A percentile compares a stretch with the other conserved stretches of the same genome.
These are phyloP conservation scores for Fusarium mexicanum DNA, from an alignment of 2,329 filamentous ascomycete genomes.

Conservation along the genomic window DNA sequence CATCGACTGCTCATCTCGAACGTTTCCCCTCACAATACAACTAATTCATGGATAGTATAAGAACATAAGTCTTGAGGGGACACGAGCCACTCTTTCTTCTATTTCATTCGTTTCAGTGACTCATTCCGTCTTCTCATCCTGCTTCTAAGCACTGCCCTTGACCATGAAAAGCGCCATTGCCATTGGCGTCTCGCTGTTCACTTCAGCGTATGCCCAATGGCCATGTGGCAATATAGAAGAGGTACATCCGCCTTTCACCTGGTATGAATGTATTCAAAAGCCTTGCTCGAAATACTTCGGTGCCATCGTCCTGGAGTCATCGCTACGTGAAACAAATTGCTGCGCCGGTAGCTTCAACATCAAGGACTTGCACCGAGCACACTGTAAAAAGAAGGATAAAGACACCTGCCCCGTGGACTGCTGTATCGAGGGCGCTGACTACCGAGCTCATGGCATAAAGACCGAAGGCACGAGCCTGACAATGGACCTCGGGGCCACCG, in stretches of 20 bases:
- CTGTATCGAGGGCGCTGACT: constrained; percentile 63
- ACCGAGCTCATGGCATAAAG: constrained; percentile 61
- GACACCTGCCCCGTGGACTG: constrained; percentile 42
- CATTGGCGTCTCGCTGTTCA: not conserved
- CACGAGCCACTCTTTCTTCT: not conserved
- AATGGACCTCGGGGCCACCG: constrained; percentile 65
- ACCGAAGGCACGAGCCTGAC: constrained; percentile 60
- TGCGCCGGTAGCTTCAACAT: not conserved
- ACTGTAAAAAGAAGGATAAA: not conserved
- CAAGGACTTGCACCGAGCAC: not conserved
- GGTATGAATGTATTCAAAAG: not conserved
- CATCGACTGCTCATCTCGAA: not conserved
- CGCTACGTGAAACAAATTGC: not conserved
- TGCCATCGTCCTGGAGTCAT: not conserved
- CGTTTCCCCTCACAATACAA: not conserved
- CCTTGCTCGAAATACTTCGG: not conserved
- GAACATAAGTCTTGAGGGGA: not conserved
- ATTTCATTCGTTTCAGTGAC: not conserved
- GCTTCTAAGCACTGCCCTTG: not conserved
- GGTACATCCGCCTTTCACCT: not conserved
- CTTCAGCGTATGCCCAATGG: not conserved
- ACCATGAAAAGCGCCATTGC: not conserved
- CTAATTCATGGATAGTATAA: no score
- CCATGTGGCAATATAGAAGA: not conserved
- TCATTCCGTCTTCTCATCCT: not conserved